Conservation (phyloP, 1,139 yeast genomes). For the Debaryomyces sp. region DNA sequence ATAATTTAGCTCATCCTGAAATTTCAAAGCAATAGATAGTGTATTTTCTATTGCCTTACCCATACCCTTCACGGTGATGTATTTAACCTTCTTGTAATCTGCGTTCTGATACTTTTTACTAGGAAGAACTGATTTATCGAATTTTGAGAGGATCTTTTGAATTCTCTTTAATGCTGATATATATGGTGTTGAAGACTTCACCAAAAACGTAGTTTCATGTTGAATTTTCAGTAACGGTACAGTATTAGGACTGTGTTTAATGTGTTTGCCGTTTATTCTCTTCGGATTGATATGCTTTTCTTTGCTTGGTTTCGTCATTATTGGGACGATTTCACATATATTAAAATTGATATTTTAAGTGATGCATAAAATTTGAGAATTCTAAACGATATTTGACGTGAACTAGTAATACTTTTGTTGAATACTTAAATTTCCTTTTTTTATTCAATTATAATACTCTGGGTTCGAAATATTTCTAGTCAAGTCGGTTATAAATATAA, state of each 20-base stretch:
- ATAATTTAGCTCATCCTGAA: slow-evolving; percentile 46
- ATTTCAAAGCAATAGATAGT: slow-evolving; percentile 53
- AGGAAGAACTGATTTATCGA: slow-evolving; percentile 30
- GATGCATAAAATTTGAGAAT: not conserved
- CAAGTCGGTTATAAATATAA: not conserved
- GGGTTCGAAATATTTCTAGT: not conserved
- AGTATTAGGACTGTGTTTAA: slow-evolving; percentile 50
- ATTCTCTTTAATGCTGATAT: slow-evolving; percentile 63
- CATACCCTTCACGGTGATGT: slow-evolving; percentile 64
- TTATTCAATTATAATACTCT: not conserved
- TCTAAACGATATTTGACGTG: not conserved
- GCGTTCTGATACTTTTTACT: slow-evolving; percentile 40
- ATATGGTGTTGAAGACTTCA: slow-evolving; percentile 63
- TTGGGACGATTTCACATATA: not conserved
- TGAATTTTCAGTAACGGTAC: slow-evolving; percentile 34
- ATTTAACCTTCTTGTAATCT: slow-evolving; percentile 40
- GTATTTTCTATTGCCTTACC: slow-evolving; percentile 65
- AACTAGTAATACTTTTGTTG: not conserved
- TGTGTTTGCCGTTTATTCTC: slow-evolving; percentile 30
- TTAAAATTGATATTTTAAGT: not conserved
- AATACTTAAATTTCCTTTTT: not conserved
- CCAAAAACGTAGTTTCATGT: slow-evolving; percentile 51
- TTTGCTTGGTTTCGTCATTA: not conserved
- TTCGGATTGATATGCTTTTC: slow-evolving; percentile 8
- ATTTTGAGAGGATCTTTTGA: slow-evolving; percentile 45